phyloP scores from a whole-genome alignment of 805 yeast species.

The Spathaspora gorwiae region DNA sequence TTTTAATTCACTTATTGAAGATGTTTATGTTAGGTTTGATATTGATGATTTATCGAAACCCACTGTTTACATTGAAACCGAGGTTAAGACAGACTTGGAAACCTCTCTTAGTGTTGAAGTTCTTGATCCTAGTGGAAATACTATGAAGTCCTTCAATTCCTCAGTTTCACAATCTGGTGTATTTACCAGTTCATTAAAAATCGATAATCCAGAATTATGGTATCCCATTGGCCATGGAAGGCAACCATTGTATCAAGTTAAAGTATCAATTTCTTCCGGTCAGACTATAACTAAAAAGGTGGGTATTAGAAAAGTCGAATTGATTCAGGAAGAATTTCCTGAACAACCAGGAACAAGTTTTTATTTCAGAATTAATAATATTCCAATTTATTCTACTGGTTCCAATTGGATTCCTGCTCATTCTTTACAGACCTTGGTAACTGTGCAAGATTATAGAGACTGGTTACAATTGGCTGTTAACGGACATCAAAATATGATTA shows the following conservation, averaged over 20 bases:
- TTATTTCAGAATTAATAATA: slow-evolving; percentile 38
- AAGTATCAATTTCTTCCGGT: slow-evolving; percentile 8
- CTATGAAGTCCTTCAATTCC: not conserved
- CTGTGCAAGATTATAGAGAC: slow-evolving; percentile 29
- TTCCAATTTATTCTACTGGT: slow-evolving; percentile 36
- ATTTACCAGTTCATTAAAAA: slow-evolving; percentile 1
- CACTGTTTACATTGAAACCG: slow-evolving; percentile 9
- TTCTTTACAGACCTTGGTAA: slow-evolving; percentile 29
- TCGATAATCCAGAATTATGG: slow-evolving; percentile 35
- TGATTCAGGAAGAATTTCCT: slow-evolving; percentile 29
- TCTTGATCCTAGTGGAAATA: slow-evolving; percentile 10
- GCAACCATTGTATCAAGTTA: slow-evolving; percentile 28
- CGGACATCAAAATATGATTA: slow-evolving; percentile 42
- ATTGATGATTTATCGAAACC: slow-evolving; percentile 6
- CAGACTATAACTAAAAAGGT: slow-evolving; percentile 18
- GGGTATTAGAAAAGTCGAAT: slow-evolving; percentile 39
- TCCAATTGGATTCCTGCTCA: slow-evolving; percentile 51
- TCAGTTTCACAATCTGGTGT: not conserved
- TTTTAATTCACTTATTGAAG: slow-evolving; percentile 12
- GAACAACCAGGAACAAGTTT: slow-evolving; percentile 37
- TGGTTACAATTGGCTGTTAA: slow-evolving; percentile 31
- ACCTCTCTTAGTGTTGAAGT: slow-evolving; percentile 7
- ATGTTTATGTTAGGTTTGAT: slow-evolving; percentile 13
- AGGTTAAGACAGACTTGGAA: not conserved
- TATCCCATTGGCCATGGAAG: slow-evolving; percentile 36